Conservation (phyloP, 2,329 filamentous ascomycete genomes). For the Trichoderma endophyticum region DNA sequence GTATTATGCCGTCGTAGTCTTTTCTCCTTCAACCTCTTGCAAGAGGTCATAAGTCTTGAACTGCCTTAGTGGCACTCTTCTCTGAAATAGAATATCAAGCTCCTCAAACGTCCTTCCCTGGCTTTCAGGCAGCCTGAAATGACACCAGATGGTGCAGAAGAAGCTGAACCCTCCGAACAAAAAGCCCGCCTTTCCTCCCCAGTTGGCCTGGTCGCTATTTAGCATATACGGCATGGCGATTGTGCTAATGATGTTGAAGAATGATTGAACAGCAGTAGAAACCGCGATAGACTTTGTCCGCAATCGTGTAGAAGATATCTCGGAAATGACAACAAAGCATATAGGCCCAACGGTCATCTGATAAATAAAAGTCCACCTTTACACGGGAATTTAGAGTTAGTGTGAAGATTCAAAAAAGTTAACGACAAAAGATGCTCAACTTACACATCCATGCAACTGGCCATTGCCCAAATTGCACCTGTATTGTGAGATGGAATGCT, state of each 20-base stretch:
- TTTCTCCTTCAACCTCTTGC: constrained; percentile 13
- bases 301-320: constrained; percentile 36
- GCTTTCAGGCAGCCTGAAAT: constrained; percentile 31
- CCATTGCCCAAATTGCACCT: constrained; percentile 36
- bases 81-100: constrained; percentile 31
- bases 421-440: neutral
- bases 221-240: constrained; percentile 33
- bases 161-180: constrained; percentile 29
- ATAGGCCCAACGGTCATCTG: constrained; percentile 42
- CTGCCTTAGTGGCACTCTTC: constrained; percentile 19
- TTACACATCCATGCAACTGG: constrained; percentile 36
- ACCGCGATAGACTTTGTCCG: constrained; percentile 33
- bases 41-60: constrained; percentile 23
- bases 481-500: constrained; percentile 34
- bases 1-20: neutral
- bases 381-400: neutral
- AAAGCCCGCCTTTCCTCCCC: constrained; percentile 33
- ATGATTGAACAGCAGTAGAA: constrained; percentile 27
- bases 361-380: constrained; percentile 39
- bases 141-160: constrained; percentile 27
- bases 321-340: constrained; percentile 40
- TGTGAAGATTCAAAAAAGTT: neutral
- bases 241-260: constrained; percentile 27
- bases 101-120: constrained; percentile 31
- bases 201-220: constrained; percentile 31